A percentile compares a stretch with the other conserved stretches of the same genome.
Conservation (phyloP, 1,139 yeast genomes). For the Debaryomyces psychrophilus region DNA sequence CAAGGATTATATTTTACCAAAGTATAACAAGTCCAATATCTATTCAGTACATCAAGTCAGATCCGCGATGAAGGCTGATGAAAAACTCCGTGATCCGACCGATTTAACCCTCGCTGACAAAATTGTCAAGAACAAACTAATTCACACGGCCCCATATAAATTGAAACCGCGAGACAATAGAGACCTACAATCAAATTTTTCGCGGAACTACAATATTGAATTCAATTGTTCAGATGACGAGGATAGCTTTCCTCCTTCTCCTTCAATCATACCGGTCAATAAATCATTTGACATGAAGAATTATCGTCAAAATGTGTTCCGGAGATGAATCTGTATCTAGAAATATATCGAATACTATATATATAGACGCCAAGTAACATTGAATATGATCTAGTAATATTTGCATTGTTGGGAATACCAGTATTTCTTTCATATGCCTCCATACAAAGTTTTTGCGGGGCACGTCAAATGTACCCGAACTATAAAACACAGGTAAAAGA, state of each 20-base stretch:
- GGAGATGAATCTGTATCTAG: neutral
- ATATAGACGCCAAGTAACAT: too few species aligned
- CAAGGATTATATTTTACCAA: slow-evolving; percentile 11
- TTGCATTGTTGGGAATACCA: too few species aligned
- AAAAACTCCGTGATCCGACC: slow-evolving; percentile 1
- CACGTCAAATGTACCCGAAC: neutral
- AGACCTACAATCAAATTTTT: neutral
- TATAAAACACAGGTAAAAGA: neutral
- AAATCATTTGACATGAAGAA: neutral
- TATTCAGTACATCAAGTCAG: slow-evolving; percentile 10
- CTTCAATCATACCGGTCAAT: neutral
- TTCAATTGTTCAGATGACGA: slow-evolving; percentile 14
- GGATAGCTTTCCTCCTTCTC: neutral
- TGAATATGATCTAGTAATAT: too few species aligned
- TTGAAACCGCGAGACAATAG: neutral
- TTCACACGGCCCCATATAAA: slow-evolving; percentile 1
- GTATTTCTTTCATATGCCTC: neutral
- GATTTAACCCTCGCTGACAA: slow-evolving; percentile 4
- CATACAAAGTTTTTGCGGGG: slow-evolving; percentile 2
- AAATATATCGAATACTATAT: neutral
- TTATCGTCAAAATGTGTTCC: neutral
- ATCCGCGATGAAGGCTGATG: neutral
- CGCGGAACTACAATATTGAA: slow-evolving; percentile 15
- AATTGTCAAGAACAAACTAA: neutral
- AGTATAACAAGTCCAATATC: slow-evolving; percentile 12